These are phyloP conservation scores for Scleromitrula shiraiana DNA, from an alignment of 2,329 filamentous ascomycete species.

Conservation along the genomic window DNA sequence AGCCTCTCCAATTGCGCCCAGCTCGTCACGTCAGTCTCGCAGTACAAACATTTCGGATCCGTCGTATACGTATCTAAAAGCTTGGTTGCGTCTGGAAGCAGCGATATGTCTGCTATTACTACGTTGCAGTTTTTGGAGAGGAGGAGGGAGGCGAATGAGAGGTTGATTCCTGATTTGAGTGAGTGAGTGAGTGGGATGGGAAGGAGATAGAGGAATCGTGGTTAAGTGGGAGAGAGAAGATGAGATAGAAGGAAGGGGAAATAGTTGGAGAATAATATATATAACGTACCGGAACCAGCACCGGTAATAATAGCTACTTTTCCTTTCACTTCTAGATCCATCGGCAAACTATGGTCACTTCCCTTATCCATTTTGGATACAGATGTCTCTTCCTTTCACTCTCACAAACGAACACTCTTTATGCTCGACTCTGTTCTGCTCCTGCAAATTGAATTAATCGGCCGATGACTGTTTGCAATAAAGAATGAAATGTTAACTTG, in stretches of 20 bases:
- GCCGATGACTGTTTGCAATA: too few species aligned
- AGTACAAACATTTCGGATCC: not conserved
- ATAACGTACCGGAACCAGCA: slow-evolving; percentile 30
- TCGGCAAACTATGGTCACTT: too few species aligned
- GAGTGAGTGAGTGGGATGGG: not conserved
- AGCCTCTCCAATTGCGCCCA: too few species aligned
- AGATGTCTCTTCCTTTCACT: too few species aligned
- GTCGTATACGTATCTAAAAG: not conserved
- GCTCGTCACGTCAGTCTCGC: slow-evolving; percentile 35
- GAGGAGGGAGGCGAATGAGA: slow-evolving; percentile 36
- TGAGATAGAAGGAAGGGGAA: too few species aligned
- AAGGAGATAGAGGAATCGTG: not conserved
- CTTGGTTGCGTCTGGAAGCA: slow-evolving; percentile 31
- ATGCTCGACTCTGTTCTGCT: too few species aligned
- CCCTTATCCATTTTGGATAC: too few species aligned
- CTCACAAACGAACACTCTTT: too few species aligned
- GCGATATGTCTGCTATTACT: slow-evolving; percentile 35
- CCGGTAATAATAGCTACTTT: slow-evolving; percentile 23
- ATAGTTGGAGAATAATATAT: not conserved
- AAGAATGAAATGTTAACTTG: too few species aligned
- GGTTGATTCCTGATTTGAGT: slow-evolving; percentile 29
- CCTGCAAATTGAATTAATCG: too few species aligned
- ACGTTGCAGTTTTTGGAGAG: slow-evolving; percentile 36
- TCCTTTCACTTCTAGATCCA: not conserved
- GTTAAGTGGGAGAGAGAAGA: too few species aligned